Evolutionary conservation across 1,139 yeast genomes (phyloP), one percentile per base, ranked within the genome.

Genomic region (Wickerhamomyces sp.): DNA sequence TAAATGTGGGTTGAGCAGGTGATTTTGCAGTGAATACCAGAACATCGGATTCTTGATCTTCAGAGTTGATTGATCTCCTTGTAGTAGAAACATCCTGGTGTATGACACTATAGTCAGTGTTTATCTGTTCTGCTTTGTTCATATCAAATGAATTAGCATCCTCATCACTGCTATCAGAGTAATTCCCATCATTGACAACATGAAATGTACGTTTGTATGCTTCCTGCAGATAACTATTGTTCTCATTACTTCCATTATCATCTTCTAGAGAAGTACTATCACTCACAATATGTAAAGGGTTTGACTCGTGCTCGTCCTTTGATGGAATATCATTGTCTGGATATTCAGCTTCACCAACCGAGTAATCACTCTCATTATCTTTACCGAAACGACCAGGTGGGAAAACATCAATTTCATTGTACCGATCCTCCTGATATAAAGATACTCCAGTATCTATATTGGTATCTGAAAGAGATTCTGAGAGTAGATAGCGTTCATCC

Each of bases 11-110:
- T 30, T 56, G 57, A 40, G 51, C 50, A 10, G 67, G 67, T 4
- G 67, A 59, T 42, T 59, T 55, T 1, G 66, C 68, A 8, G 57
- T 57, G 43, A 66, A 66, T 38, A 60, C 60, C 27, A 65, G 42
- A 5, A 51, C 54, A 27, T 42, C 48, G 14, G 52, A 51, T 23
- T 57, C 60, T 10, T 50, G 54, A 8, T 52, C 58, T 6, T 11
- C 41, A 4, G 36, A 33, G 6, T 13, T 26, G 4, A 31, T 23
- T 7, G 39, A 3, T 6, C n/a, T 26, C 30, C 26, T 15, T 29
- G 35, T 30, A 10, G 18, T 31, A 5, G 30, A n/a, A 10, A 43
- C 33, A 27, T 45, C 47, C 36, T 56, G 59, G 34, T 46, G 54
- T 3, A 48, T 40, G 23, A 48, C 45, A 27, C 54, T 50, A 37